These are phyloP conservation scores for Sideroxylon spinosum DNA, from an alignment of 179 eudicot genomes.

Conservation along the genomic window DNA sequence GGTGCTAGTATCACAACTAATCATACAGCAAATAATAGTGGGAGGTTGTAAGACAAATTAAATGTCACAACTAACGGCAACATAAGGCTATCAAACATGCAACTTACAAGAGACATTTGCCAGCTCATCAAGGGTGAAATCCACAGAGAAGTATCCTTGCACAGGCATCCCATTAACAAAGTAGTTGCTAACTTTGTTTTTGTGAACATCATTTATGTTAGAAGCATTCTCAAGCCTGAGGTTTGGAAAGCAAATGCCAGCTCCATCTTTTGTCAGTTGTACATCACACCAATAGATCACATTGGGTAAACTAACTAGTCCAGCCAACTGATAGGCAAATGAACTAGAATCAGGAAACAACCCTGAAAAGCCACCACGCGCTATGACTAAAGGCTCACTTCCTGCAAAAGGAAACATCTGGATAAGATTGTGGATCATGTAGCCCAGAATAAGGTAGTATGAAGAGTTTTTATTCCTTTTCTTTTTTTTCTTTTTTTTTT, in stretches of 20 bases:
- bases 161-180: conserved; percentile 50
- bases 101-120: conserved; percentile 50
- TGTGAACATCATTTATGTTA: conserved; percentile 11
- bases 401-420: conserved; percentile 31
- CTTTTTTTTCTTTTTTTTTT: too few species aligned
- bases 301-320: conserved; percentile 34
- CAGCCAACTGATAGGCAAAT: conserved; percentile 42
- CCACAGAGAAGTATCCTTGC: conserved; percentile 61
- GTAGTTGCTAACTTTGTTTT: conserved; percentile 32
- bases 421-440: not conserved
- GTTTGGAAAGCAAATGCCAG: conserved; percentile 63
- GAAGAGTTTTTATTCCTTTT: too few species aligned
- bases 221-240: conserved; percentile 42
- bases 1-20: not conserved
- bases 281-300: conserved; percentile 73
- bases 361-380: conserved; percentile 75
- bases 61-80: not conserved
- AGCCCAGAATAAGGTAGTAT: not conserved
- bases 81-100: not conserved
- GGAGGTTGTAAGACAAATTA: not conserved
- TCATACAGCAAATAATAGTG: conserved; percentile 3
- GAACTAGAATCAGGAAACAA: conserved; percentile 61
- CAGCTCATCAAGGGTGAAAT: conserved; percentile 57
- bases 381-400: conserved; percentile 48
- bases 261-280: conserved; percentile 62